phyloP scores from a whole-genome alignment of 768 basidiomycete species.

The Russula compacta region DNA sequence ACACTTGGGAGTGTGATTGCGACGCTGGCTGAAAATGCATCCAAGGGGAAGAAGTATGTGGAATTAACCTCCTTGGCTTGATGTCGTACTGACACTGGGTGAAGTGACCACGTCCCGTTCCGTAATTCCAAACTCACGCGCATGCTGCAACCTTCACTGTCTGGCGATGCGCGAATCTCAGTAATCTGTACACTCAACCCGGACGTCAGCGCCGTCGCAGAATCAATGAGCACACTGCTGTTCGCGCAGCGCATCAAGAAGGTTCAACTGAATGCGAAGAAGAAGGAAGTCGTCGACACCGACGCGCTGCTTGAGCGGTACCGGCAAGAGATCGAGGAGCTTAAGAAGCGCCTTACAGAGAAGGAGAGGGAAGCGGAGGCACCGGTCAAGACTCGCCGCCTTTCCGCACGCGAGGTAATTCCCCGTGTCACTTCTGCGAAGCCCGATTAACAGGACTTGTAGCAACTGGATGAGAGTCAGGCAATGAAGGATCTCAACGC shows the following conservation, averaged over 20 bases:
- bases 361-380: constrained; percentile 50
- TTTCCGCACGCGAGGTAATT: constrained; percentile 39
- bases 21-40: constrained; percentile 82
- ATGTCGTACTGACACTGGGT: background rate
- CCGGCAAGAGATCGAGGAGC: constrained; percentile 86
- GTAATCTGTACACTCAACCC: constrained; percentile 96
- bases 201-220: constrained; percentile 63
- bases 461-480: constrained; percentile 80
- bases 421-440: background rate
- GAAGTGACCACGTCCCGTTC: constrained; percentile 84
- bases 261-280: constrained; percentile 82
- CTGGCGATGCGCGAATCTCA: constrained; percentile 91
- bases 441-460: constrained; percentile 10
- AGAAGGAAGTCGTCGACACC: constrained; percentile 90
- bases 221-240: constrained; percentile 80
- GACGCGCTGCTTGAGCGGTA: constrained; percentile 92
- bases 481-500: constrained; percentile 78
- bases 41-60: constrained; percentile 58
- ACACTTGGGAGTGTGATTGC: constrained; percentile 90
- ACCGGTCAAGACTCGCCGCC: constrained; percentile 32
- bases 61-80: background rate
- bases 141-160: constrained; percentile 88
- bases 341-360: constrained; percentile 64
- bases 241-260: constrained; percentile 90
- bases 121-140: constrained; percentile 93